phyloP scores from a whole-genome alignment of 805 yeast species.

The Teunomyces lycoperdinae region DNA sequence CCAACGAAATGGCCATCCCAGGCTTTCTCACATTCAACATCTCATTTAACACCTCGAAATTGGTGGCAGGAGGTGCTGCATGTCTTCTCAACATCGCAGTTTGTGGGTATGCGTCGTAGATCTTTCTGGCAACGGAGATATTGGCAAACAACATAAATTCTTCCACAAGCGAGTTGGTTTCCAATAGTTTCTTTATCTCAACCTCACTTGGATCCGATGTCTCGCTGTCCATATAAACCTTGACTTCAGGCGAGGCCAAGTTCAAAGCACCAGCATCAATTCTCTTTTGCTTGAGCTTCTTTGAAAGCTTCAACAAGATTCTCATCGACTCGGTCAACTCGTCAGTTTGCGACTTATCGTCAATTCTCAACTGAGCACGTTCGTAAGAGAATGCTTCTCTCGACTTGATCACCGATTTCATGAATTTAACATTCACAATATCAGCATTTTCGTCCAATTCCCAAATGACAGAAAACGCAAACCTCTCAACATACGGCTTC shows the following conservation, averaged over 20 bases:
- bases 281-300: constrained; percentile 79
- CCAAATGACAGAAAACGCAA: constrained; percentile 95
- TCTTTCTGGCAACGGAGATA: constrained; percentile 90
- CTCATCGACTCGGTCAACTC: constrained; percentile 90
- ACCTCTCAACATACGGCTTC: constrained; percentile 92
- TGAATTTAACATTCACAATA: constrained; percentile 72
- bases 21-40: constrained; percentile 77
- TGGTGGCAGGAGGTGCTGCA: constrained; percentile 94
- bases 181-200: constrained; percentile 82
- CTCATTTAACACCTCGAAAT: constrained; percentile 85
- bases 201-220: constrained; percentile 96
- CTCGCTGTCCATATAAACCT: constrained; percentile 95
- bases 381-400: constrained; percentile 94
- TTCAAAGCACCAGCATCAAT: constrained; percentile 94
- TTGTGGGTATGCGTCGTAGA: constrained; percentile 91
- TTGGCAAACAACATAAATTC: constrained; percentile 98
- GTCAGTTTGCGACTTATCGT: constrained; percentile 71
- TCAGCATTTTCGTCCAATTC: constrained; percentile 85
- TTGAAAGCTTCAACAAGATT: constrained; percentile 72
- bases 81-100: constrained; percentile 98
- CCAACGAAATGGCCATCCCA: constrained; percentile 69
- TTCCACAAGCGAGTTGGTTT: constrained; percentile 93
- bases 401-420: constrained; percentile 86
- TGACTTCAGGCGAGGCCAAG: constrained; percentile 96
- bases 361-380: constrained; percentile 87